Percentiles rank a stretch among this genome's conserved stretches.
Evolutionary conservation across 495 filamentous ascomycete genomes (phyloP).

Genomic region (Podospora appendiculata): DNA sequence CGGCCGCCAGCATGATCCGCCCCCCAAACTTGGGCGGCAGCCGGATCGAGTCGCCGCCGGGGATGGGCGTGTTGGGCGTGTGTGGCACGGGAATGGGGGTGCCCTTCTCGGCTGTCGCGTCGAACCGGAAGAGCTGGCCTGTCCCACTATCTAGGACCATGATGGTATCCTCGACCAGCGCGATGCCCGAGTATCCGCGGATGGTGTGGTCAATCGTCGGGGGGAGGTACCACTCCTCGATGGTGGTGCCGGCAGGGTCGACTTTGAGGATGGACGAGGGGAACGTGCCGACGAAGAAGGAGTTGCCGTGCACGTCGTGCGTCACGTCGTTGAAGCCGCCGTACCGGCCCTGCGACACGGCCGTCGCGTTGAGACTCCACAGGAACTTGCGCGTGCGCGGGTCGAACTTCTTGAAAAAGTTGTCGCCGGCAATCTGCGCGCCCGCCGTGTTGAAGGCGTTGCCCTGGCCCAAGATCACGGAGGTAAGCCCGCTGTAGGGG

Average conservation of each 20-base stretch:
- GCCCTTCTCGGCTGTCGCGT: slow-evolving; percentile 10
- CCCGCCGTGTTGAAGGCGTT: slow-evolving; percentile 19
- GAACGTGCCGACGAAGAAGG: slow-evolving; percentile 22
- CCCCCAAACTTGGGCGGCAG: slow-evolving; percentile 22
- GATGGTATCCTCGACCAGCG: slow-evolving; percentile 17
- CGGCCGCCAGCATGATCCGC: slow-evolving; percentile 20
- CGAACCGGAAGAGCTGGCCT: slow-evolving; percentile 19
- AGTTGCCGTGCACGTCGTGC: slow-evolving; percentile 20
- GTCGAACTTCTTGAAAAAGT: slow-evolving; percentile 19
- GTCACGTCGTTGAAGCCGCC: slow-evolving; percentile 26
- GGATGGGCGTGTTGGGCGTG: slow-evolving; percentile 8
- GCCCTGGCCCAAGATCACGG: slow-evolving; percentile 20
- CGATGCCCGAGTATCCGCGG: slow-evolving; percentile 19
- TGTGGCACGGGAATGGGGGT: slow-evolving; percentile 12
- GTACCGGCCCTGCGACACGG: slow-evolving; percentile 15
- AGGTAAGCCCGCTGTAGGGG: slow-evolving; percentile 15
- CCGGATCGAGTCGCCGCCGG: slow-evolving; percentile 21
- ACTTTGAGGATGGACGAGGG: slow-evolving; percentile 21
- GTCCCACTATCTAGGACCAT: slow-evolving; percentile 14
- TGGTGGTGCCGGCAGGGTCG: slow-evolving; percentile 10
- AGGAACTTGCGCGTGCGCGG: slow-evolving; percentile 7
- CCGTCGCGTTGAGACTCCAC: slow-evolving; percentile 23
- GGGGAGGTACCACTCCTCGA: slow-evolving; percentile 17
- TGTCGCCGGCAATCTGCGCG: slow-evolving; percentile 21
- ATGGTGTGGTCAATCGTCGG: slow-evolving; percentile 14